A percentile compares a stretch with the other conserved stretches of the same genome.
Conservation (phyloP, 495 filamentous ascomycete species). For the Pyrenula massariospora region DNA sequence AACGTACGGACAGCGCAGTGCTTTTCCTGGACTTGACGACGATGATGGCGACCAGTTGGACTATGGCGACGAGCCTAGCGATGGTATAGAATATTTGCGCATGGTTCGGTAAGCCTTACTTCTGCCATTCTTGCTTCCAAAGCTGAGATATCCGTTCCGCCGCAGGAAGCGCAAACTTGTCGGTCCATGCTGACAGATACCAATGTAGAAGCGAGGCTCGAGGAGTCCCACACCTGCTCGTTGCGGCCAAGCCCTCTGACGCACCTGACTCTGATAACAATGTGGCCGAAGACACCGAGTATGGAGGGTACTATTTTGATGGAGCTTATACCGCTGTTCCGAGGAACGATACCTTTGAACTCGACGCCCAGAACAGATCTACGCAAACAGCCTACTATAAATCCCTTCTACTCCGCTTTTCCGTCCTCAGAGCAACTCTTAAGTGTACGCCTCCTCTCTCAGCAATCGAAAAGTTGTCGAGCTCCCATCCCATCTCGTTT, state of each 20-base stretch:
- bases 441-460: constrained; percentile 38
- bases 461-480: constrained; percentile 37
- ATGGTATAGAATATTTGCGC: constrained; percentile 65
- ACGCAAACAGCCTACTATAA: constrained; percentile 47
- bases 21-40: constrained; percentile 63
- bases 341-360: constrained; percentile 14
- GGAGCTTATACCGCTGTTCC: constrained; percentile 54
- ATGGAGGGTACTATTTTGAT: constrained; percentile 52
- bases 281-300: constrained; percentile 11
- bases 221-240: constrained; percentile 53
- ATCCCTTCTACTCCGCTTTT: constrained; percentile 47
- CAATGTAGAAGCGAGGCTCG: constrained; percentile 57
- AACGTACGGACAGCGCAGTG: constrained; percentile 63
- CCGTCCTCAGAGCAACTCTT: constrained; percentile 44
- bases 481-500: constrained; percentile 44
- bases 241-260: constrained; percentile 33
- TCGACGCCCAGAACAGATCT: constrained; percentile 17
- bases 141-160: constrained; percentile 8
- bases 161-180: background rate
- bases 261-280: constrained; percentile 5
- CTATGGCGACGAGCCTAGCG: constrained; percentile 34
- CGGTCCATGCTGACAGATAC: constrained; percentile 3
- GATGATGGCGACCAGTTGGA: constrained; percentile 33
- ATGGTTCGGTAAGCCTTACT: constrained; percentile 60
- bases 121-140: constrained; percentile 7